These are phyloP conservation scores for Podaxis sp. DNA, from an alignment of 768 basidiomycete species.

Conservation along the genomic window DNA sequence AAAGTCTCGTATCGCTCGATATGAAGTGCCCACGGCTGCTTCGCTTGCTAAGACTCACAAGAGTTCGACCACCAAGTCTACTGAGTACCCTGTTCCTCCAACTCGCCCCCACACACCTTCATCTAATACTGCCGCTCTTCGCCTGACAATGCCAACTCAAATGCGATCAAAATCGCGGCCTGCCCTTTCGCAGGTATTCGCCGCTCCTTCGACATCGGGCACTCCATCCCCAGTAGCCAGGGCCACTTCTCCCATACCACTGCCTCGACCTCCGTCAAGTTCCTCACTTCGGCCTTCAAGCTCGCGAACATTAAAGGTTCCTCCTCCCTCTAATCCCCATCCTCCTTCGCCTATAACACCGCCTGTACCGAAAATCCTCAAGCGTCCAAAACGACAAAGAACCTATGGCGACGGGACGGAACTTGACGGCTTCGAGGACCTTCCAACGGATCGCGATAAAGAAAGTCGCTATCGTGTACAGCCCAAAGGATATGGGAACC, in stretches of 20 bases:
- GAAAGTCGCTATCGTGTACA: conserved; percentile 74
- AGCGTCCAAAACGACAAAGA: conserved; percentile 73
- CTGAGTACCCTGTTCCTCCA: conserved; percentile 73
- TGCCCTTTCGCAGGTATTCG: conserved; percentile 76
- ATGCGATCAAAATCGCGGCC: conserved; percentile 74
- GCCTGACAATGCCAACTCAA: conserved; percentile 87
- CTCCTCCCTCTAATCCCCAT: conserved; percentile 19
- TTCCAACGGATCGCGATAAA: conserved; percentile 82
- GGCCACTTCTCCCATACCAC: conserved; percentile 54
- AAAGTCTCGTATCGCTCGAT: conserved; percentile 41
- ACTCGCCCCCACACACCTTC: conserved; percentile 80
- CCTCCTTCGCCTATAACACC: conserved; percentile 34
- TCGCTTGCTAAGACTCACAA: conserved; percentile 76
- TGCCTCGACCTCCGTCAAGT: conserved; percentile 59
- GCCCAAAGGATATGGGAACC: conserved; percentile 66
- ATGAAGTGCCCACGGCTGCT: conserved; percentile 79
- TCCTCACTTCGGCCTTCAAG: conserved; percentile 38
- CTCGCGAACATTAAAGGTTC: conserved; percentile 20
- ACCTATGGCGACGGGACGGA: conserved; percentile 89
- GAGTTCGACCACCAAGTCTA: conserved; percentile 62
- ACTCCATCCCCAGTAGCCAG: conserved; percentile 40
- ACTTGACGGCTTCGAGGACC: conserved; percentile 84
- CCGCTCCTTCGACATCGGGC: conserved; percentile 35
- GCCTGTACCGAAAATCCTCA: conserved; percentile 61
- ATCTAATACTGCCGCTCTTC: conserved; percentile 71